Conservation (phyloP, 1,139 yeast species). For the Yamadazyma sp. region DNA sequence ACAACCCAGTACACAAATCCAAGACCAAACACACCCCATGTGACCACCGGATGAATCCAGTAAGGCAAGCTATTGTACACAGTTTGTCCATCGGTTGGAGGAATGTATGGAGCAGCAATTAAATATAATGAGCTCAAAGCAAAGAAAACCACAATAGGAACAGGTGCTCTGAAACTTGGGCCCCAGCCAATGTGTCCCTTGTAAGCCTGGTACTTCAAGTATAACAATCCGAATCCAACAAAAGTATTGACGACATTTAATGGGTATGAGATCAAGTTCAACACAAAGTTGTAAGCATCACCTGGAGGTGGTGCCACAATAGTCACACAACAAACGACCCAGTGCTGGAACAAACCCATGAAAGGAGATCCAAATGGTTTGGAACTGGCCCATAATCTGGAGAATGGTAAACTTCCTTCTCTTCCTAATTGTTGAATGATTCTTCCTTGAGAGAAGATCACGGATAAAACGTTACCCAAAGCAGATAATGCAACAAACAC, state of each 20-base stretch:
- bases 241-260: slow-evolving; percentile 52
- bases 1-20: slow-evolving; percentile 73
- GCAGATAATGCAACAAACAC: slow-evolving; percentile 52
- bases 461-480: slow-evolving; percentile 49
- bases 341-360: slow-evolving; percentile 62
- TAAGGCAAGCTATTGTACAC: slow-evolving; percentile 72
- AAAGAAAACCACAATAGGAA: slow-evolving; percentile 65
- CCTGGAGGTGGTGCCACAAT: slow-evolving; percentile 52
- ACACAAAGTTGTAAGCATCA: slow-evolving; percentile 49
- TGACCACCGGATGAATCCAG: slow-evolving; percentile 80
- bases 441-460: slow-evolving; percentile 51
- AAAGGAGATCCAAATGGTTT: slow-evolving; percentile 47
- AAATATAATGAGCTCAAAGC: slow-evolving; percentile 67
- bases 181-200: slow-evolving; percentile 63
- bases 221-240: slow-evolving; percentile 43
- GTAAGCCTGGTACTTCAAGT: slow-evolving; percentile 42
- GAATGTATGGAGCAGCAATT: slow-evolving; percentile 78
- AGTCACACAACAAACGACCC: slow-evolving; percentile 49
- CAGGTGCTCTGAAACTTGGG: slow-evolving; percentile 71
- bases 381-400: slow-evolving; percentile 43
- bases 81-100: slow-evolving; percentile 65
- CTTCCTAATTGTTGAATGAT: slow-evolving; percentile 50
- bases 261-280: slow-evolving; percentile 51
- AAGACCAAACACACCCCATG: slow-evolving; percentile 72
- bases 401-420: slow-evolving; percentile 49